Evolutionary conservation across 2,329 filamentous ascomycete genomes (phyloP).

Genomic region (Acrocalymma vagum): DNA sequence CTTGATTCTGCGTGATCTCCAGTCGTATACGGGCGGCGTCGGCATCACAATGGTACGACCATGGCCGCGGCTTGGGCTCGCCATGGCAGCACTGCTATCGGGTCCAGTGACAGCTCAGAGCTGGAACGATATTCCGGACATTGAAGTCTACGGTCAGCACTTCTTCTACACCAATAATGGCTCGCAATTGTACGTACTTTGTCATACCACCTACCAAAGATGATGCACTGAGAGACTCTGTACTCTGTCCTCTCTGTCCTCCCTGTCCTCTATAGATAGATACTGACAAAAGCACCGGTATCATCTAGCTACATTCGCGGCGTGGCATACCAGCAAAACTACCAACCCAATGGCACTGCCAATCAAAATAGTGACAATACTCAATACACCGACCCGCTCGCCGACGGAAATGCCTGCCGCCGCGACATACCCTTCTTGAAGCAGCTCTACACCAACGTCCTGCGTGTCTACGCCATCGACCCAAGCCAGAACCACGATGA

Average conservation of each 20-base stretch:
- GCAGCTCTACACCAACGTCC: constrained; percentile 85
- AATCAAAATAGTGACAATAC: constrained; percentile 43
- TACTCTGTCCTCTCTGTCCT: constrained; percentile 1
- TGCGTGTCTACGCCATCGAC: constrained; percentile 93
- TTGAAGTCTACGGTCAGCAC: constrained; percentile 70
- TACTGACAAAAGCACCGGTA: constrained; percentile 17
- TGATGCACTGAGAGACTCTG: neutral
- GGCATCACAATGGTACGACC: too few species aligned
- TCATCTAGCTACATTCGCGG: constrained; percentile 89
- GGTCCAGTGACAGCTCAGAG: constrained; percentile 33
- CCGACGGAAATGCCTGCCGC: constrained; percentile 74
- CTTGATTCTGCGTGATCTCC: too few species aligned
- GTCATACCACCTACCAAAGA: constrained; percentile 9
- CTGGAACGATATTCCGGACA: constrained; percentile 40
- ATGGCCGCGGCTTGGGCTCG: constrained; percentile 9
- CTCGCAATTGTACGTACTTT: constrained; percentile 65
- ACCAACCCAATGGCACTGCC: constrained; percentile 33
- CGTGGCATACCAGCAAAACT: constrained; percentile 84
- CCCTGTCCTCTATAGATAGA: neutral
- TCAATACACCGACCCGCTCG: constrained; percentile 83
- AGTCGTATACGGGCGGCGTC: too few species aligned
- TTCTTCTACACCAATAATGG: constrained; percentile 90
- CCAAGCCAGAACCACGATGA: constrained; percentile 75
- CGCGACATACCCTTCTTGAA: constrained; percentile 86
- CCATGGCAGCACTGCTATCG: constrained; percentile 24